These are phyloP conservation scores for Daldinia decipiens DNA, from an alignment of 495 filamentous ascomycete genomes.

Conservation along the genomic window DNA sequence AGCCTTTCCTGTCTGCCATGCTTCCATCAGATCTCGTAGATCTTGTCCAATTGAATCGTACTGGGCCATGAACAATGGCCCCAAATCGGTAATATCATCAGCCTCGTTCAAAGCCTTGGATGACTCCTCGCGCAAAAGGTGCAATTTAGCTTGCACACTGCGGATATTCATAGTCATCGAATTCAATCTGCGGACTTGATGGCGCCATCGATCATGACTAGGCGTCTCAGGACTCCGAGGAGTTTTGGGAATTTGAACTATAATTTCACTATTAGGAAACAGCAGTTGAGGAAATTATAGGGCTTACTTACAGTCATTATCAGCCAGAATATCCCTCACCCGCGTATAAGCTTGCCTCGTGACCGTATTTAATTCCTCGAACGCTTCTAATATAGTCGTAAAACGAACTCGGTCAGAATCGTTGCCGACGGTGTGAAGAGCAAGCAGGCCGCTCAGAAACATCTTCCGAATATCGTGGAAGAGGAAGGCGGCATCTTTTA, in stretches of 20 bases:
- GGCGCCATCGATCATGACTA: constrained; percentile 79
- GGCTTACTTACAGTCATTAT: constrained; percentile 78
- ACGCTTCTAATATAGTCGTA: constrained; percentile 79
- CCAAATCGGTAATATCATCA: constrained; percentile 77
- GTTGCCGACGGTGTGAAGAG: constrained; percentile 85
- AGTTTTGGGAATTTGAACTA: constrained; percentile 64
- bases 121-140: constrained; percentile 89
- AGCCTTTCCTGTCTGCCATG: constrained; percentile 89
- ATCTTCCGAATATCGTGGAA: constrained; percentile 83
- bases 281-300: constrained; percentile 31
- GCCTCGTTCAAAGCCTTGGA: constrained; percentile 77
- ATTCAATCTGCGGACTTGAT: constrained; percentile 85
- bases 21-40: constrained; percentile 81
- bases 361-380: constrained; percentile 68
- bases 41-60: constrained; percentile 95
- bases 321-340: constrained; percentile 74
- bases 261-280: constrained; percentile 52
- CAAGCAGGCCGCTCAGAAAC: constrained; percentile 84
- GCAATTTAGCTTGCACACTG: constrained; percentile 93
- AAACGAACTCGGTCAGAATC: constrained; percentile 82
- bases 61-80: constrained; percentile 79
- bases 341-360: constrained; percentile 66
- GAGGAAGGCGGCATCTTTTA: constrained; percentile 82
- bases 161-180: constrained; percentile 90
- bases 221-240: constrained; percentile 77